Evolutionary conservation across 2,329 filamentous ascomycete species (phyloP), one percentile per base, ranked within the genome.

Genomic region (Exophiala alcalophila): DNA sequence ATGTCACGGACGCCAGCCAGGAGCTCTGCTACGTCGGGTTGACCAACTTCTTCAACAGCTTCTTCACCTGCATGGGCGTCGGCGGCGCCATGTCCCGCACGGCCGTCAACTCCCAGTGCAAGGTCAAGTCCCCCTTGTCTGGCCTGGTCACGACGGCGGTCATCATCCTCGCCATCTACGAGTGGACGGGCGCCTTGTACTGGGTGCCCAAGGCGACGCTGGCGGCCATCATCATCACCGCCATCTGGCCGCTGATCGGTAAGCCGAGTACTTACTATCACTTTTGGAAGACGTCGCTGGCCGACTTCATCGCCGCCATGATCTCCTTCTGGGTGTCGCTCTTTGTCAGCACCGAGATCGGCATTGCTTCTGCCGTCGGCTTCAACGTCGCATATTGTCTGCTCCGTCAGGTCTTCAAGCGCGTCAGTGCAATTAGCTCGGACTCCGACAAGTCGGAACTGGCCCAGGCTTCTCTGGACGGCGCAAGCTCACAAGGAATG

Each of bases 161-260:
- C 33, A 77, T 84, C 12, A 64, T 84, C 5, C 60, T 83, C 1
- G 78, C 73, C 14, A 73, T 84, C 18, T 83, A 78, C 56, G 71
- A 78, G 45, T 72, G 83, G 25, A 75, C 74, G 0, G 74, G 73
- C 0, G 74, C 76, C 0, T 68, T 84, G 0, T 82, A 79, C 62
- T 84, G 78, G 77, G 78, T 84, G n/a, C 80, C 81, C 1, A 81
- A 81, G 53, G 71, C 80, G 0, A 81, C 77, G 0, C 67, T 84
- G 1, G 73, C 80, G 1, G 80, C 79, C 2, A 81, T 84, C 47
- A 82, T 84, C 50, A 81, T 83, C 52, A 78, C 76, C 46, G 80
- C 80, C 4, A 78, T 83, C 0, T 76, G 76, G 62, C 77, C 79
- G 26, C 67, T 83, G 5, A 77, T 83, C 30, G 74, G 76, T 0